phyloP scores from a whole-genome alignment of 208 protist species.

The Leishmania arabica region DNA sequence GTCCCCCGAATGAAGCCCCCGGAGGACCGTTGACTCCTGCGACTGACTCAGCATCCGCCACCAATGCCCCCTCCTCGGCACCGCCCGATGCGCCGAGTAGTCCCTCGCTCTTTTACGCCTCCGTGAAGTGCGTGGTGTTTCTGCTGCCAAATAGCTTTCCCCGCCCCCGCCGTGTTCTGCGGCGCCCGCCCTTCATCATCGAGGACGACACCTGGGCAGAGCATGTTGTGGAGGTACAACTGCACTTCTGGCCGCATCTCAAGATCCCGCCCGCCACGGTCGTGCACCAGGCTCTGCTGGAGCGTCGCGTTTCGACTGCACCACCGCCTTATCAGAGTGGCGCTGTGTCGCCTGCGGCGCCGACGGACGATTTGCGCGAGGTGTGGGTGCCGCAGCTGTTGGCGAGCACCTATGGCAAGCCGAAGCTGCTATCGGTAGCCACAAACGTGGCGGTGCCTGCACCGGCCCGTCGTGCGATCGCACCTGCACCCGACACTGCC shows the following conservation, averaged over 20 bases:
- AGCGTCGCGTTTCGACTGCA: slow-evolving; percentile 28
- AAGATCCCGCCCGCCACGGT: slow-evolving; percentile 57
- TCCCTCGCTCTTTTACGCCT: slow-evolving; percentile 71
- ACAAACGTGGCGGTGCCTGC: slow-evolving; percentile 7
- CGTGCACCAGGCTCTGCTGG: slow-evolving; percentile 56
- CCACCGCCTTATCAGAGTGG: neutral
- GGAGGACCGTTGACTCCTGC: neutral
- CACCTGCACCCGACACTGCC: neutral
- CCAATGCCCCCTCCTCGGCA: neutral
- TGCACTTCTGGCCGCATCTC: slow-evolving; percentile 66
- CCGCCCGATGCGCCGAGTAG: slow-evolving; percentile 2
- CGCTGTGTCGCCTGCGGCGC: neutral
- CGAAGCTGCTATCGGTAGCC: slow-evolving; percentile 31
- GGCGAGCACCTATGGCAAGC: slow-evolving; percentile 46
- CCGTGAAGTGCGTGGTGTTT: slow-evolving; percentile 75
- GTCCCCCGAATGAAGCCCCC: neutral
- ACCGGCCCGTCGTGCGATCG: neutral
- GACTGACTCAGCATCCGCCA: neutral
- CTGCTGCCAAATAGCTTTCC: slow-evolving; percentile 75
- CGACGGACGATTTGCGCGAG: slow-evolving; percentile 11
- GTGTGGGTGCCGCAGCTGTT: slow-evolving; percentile 38
- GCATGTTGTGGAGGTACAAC: slow-evolving; percentile 73
- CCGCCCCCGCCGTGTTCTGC: slow-evolving; percentile 55
- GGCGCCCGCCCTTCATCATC: slow-evolving; percentile 71
- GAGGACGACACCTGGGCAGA: slow-evolving; percentile 87